Base-by-base conservation (phyloP, 2,329 filamentous ascomycete genomes). In the Colletotrichum limetticola region DNA sequence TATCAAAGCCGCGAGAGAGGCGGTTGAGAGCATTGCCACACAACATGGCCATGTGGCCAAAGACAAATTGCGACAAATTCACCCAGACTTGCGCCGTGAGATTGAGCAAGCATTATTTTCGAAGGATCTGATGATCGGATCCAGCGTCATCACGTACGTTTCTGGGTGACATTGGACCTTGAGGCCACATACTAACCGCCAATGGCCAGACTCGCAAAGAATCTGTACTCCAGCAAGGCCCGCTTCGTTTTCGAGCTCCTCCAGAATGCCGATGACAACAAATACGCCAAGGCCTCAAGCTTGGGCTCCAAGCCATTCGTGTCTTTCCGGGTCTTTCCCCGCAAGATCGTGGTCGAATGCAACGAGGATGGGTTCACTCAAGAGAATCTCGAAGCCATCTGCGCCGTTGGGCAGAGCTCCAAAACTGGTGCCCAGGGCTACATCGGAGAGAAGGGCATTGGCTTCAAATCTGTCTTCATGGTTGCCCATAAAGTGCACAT, bases 251-350 rank as follows among this genome's bases (percentile, higher is more conserved):
- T 88, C 42, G 87, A 90, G 76, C 76, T 90, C 1, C 81, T 90
- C 0, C 87, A 89, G 72, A 90, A 90, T 75, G 86, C 86, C 5
- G 88, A 90, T 57, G 87, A 89, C 76, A 88, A 88, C 68, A 67
- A 70, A 12, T 89, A 85, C 74, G 68, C 5, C 14, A 76, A 60
- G 19, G 79, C 80, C 0, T 26, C 55, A 5, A 72, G 61, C 1
- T 71, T 26, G 0, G 76, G 79, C 0, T 32, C 73, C 0, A 70
- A 66, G 3, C 84, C 84, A 0, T 81, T 75, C 57, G 76, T 84
- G 0, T 75, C 77, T 8, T 87, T 84, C 66, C 68, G 74, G n/a
- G n/a, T n/a, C n/a, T n/a, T n/a, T n/a, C n/a, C n/a, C n/a, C n/a
- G n/a, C n/a, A n/a, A n/a, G 11, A 80, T 90, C 0, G 67, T 85